Base-by-base conservation (phyloP, 352 stramenopile species). In the Pythium monospermum region DNA sequence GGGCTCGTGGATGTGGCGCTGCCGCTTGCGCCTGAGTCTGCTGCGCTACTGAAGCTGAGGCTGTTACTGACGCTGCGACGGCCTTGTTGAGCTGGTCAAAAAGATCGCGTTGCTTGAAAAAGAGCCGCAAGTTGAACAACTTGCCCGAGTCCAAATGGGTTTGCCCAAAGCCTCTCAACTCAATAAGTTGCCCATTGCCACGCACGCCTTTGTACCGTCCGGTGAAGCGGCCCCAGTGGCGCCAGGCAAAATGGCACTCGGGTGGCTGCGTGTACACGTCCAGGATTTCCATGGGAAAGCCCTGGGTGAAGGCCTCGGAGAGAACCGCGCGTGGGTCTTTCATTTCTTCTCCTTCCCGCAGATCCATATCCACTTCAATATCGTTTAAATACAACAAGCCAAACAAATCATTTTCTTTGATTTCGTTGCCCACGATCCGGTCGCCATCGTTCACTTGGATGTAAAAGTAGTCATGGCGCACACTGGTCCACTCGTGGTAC, bases 231-330 rank as follows among this genome's bases (percentile, higher is more conserved):
- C 76, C 82, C 82, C 82, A 92, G 55, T 92, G 82, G 12, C 79
- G 67, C 82, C 82, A 92, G 30, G 75, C 69, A 38, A 92, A 92
- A 52, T 89, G 81, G 52, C 81, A 87, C 32, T 74, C 64, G 22
- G 82, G 82, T 23, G 75, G 76, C 50, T 86, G 76, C 23, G 82
- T 91, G 49, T 78, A 92, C 40, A 91, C 82, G 19, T 87, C 62
- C 11, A 90, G 61, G 12, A 92, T 74, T 44, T 91, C 82, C 67
- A 92, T 81, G 13, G 82, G 82, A 39, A 90, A 92, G 12, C 82
- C 79, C 7, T 87, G 70, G 11, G 76, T 64, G 42, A 92, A 83
- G 1, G 76, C 82, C 53, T 89, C 73, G 12, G 71, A 56, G 0
- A 92, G 55, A 21, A 83, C 62, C 12, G 66, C 74, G 4, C 71